Base-by-base conservation (phyloP, 1,139 yeast genomes). In the Chernovozyma aurita region DNA sequence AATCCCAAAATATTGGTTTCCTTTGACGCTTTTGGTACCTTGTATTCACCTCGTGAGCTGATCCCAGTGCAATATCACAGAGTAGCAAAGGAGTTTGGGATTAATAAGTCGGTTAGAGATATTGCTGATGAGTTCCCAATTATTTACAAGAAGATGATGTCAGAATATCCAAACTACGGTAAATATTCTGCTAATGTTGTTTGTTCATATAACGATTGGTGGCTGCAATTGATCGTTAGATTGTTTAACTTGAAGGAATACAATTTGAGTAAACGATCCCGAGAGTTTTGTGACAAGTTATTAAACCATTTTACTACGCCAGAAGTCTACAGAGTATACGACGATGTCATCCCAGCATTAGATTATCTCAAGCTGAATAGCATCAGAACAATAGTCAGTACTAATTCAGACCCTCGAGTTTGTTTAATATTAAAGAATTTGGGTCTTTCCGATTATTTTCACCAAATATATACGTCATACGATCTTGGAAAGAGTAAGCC, bases 11-110 rank as follows among this genome's bases (percentile, higher is more conserved):
- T 26, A 28, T 52, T 80, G 12, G 57, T 82, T 0, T 76, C 87
- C 1, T 70, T 82, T 42, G 90, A 82, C 56, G 82, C 80, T 0
- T 81, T 79, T 55, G 80, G 78, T 31, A 81, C 88, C 0, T 53
- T 82, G 8, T 80, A 79, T 50, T 61, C 73, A 0, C 84, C 87
- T 1, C 62, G 60, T n/a, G 57, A 56, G 17, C 76, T 84, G 0
- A 72, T 81, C 0, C 55, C 73, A 29, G 57, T 61, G 25, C 81
- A 75, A 42, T 82, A 82, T 49, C 62, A 68, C 34, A 55, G 61
- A 3, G 65, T 78, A 4, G 77, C 76, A 1, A 31, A 44, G 2
- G 50, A 55, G 13, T 67, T 67, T 51, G 80, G 80, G 0, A 45
- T 77, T 4, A 38, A 52, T 1, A 62, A 63, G 24, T 56, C 68